Conservation (phyloP, 1,284 basidiomycete genomes). For the Tilletiopsis washingtonensis region DNA sequence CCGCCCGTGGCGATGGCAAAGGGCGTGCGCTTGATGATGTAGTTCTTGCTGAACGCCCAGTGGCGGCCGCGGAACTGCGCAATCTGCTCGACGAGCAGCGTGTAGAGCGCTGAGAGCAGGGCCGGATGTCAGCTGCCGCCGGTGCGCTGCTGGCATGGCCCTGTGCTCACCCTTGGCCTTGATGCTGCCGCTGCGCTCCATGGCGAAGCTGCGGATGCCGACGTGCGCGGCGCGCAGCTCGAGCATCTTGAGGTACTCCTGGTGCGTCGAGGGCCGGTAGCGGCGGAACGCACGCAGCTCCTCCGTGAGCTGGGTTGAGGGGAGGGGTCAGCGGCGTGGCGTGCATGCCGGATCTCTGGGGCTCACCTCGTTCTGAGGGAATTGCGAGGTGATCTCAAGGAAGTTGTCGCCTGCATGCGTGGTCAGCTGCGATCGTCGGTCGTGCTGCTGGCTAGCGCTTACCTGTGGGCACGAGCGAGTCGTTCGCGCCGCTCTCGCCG, state of each 20-base stretch:
- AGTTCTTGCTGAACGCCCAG: constrained; percentile 39
- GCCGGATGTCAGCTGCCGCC: too few species aligned
- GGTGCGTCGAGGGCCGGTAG: constrained; percentile 36
- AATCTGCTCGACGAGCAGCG: constrained; percentile 38
- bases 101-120: constrained; percentile 39
- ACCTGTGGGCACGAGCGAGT: constrained; percentile 35
- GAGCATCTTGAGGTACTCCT: constrained; percentile 31
- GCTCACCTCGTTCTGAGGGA: constrained; percentile 42
- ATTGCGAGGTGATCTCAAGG: constrained; percentile 37
- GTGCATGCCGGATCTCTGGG: too few species aligned
- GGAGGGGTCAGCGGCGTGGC: too few species aligned
- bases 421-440: too few species aligned
- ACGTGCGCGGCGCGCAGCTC: constrained; percentile 27
- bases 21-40: constrained; percentile 38
- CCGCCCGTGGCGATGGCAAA: constrained; percentile 43
- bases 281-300: constrained; percentile 40
- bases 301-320: constrained; percentile 39
- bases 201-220: constrained; percentile 21
- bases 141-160: too few species aligned
- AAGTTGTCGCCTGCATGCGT: constrained; percentile 40
- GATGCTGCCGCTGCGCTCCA: constrained; percentile 10
- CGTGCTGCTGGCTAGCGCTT: too few species aligned
- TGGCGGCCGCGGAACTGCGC: constrained; percentile 41
- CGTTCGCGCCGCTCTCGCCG: constrained; percentile 38
- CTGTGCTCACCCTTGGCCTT: too few species aligned